Evolutionary conservation across 345 rosid genomes (phyloP).

Genomic region (Diplotaxis tenuifolia): DNA sequence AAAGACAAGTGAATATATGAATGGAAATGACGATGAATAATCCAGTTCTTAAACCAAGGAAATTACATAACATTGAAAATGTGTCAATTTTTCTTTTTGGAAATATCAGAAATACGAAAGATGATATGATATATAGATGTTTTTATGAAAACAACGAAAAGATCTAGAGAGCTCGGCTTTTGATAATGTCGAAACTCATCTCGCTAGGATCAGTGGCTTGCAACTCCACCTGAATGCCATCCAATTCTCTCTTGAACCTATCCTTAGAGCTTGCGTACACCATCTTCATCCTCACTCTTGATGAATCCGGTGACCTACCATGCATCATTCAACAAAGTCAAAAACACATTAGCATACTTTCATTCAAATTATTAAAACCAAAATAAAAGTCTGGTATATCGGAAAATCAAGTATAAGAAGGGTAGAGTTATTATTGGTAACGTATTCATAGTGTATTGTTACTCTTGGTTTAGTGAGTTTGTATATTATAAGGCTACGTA

Average conservation of each 20-base stretch:
- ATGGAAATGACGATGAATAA: not conserved
- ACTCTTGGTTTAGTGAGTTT: not conserved
- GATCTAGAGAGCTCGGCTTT: slow-evolving; percentile 46
- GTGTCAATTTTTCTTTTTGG: not conserved
- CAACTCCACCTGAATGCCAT: slow-evolving; percentile 67
- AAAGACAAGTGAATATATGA: slow-evolving; percentile 6
- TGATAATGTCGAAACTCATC: slow-evolving; percentile 64
- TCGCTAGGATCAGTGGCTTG: slow-evolving; percentile 82
- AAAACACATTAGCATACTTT: not conserved
- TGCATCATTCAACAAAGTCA: not conserved
- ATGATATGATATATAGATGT: not conserved
- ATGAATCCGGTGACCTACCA: slow-evolving; percentile 61
- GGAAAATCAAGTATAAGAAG: not conserved
- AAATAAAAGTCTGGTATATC: not conserved
- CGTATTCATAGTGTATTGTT: not conserved
- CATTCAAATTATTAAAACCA: not conserved
- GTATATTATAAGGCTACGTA: not conserved
- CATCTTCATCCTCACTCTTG: slow-evolving; percentile 76
- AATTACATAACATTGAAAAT: slow-evolving; percentile 11
- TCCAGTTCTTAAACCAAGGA: slow-evolving; percentile 15
- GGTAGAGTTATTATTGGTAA: not conserved
- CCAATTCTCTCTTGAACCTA: slow-evolving; percentile 70
- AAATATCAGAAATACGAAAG: not conserved
- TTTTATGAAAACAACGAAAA: not conserved
- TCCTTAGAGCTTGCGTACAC: slow-evolving; percentile 73